Evolutionary conservation across 129 eudicot genomes (phyloP).

Genomic region (Arctium lappa): DNA sequence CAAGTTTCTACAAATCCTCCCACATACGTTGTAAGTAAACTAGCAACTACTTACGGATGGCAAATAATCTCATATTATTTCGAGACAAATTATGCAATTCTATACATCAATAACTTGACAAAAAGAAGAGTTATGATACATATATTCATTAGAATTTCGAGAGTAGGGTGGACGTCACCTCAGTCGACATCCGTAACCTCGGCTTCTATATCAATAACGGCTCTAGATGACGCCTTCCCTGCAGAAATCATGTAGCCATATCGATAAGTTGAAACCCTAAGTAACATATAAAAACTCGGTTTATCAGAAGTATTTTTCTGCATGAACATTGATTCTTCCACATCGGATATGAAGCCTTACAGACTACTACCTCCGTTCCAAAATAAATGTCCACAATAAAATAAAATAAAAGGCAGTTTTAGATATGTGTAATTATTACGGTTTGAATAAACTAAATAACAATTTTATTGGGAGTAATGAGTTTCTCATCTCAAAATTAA

Average conservation of each 20-base stretch:
- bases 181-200: conserved; percentile 78
- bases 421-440: not conserved
- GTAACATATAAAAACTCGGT: not conserved
- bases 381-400: not conserved
- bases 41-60: not conserved
- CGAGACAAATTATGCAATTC: conserved; percentile 18
- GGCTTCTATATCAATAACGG: conserved; percentile 80
- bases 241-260: conserved; percentile 11
- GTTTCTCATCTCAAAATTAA: no score
- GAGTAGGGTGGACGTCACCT: conserved; percentile 8
- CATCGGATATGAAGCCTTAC: not conserved
- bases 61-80: conserved; percentile 6
- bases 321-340: not conserved
- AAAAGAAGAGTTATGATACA: not conserved
- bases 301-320: not conserved
- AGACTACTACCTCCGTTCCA: no score
- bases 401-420: no score
- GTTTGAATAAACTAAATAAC: no score
- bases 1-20: no score
- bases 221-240: conserved; percentile 60
- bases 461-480: no score
- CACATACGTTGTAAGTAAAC: not conserved
- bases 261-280: not conserved
- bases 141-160: not conserved
- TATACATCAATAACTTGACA: conserved; percentile 14